Base-by-base conservation (phyloP, 495 filamentous ascomycete genomes). In the Daldinia bambusicola region DNA sequence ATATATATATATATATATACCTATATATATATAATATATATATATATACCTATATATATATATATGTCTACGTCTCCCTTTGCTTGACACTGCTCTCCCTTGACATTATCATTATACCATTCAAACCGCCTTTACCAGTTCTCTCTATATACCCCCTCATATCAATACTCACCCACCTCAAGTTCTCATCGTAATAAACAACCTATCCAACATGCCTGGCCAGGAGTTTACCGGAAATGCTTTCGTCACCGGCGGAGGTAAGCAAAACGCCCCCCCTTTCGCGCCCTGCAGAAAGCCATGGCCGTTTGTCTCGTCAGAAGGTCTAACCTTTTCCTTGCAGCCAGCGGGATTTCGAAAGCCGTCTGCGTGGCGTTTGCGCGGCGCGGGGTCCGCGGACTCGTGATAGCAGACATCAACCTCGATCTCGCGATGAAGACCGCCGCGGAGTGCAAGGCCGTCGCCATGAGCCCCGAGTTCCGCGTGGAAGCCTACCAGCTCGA, bases 191-290 rank as follows among this genome's bases (percentile, higher is more conserved):
- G 8, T 14, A 16, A 7, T n/a, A 55, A 45, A 34, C 52, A 26
- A 26, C 26, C 26, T 26, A 14, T 38, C 45, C 14, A 63, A 18
- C 18, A 63, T 53, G 56, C 16, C 43, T 20, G 43, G 43, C 8
- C 43, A 48, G 22, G 56, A 43, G 6, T 31, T 60, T n/a, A 31
- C 56, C 9, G 56, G 56, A 43, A 43, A n/a, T 22, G 56, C 56
- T 14, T 60, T 60, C 16, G 56, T 60, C 18, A 60, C 56, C 5
- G 56, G 56, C 20, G 56, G 56, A 60, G 56, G 56, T 60, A 34
- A 45, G 22, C 16, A 8, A 14, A 6, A 10, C 3, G 26, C 26
- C 26, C 26, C 26, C 26, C 26, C 1, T 26, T 26, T 26, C 26
- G 26, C 26, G 10, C 38, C 7, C 20, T 14, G 0, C n/a, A 8